Evolutionary conservation across 139 green algal genomes (phyloP), one percentile per base, ranked within the genome.

Genomic region (Chlorella sp.): DNA sequence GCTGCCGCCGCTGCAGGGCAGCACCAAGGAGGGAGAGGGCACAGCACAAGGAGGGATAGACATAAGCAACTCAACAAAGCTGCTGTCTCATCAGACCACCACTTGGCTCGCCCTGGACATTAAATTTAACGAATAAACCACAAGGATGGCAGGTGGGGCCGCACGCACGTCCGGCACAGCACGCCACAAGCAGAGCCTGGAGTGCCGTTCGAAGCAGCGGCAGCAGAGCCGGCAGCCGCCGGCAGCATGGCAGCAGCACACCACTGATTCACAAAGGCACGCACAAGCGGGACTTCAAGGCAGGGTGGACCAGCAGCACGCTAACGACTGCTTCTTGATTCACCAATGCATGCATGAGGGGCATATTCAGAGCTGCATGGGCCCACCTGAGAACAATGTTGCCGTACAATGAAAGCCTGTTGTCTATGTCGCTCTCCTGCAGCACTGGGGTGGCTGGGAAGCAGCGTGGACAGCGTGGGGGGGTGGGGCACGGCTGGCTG

Each of bases 351-450:
- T n/a, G n/a, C n/a, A n/a, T n/a, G n/a, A n/a, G n/a, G n/a, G n/a
- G 22, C 26, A 32, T 30, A 78, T 78, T n/a, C 71, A 39, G 0
- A 30, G 30, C 48, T 9, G 48, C 30, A 77, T 28, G 24, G 64
- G 11, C 30, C 34, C 81, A 86, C 81, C 81, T 96, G 39, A 98
- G 85, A 16, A 98, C 93, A 36, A 98, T 95, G 87, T 97, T 93
- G 69, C 94, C 85, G 91, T 98, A 98, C 81, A 98, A 87, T 48
- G 64, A 42, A 87, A 94, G 93, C 34, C 96, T 94, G 88, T 96
- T 97, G 92, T 98, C 95, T 30, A 98, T 96, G 91, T 96, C 95
- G 91, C 93, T 95, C 4, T 97, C 96, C 94, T 98, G 95, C 66
- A 26, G n/a, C 4, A 34, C n/a, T 36, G 16, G 12, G 53, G 15